Evolutionary conservation across 1,139 yeast species (phyloP).

Genomic region (Hemisphaericaspora lyxosophila): DNA sequence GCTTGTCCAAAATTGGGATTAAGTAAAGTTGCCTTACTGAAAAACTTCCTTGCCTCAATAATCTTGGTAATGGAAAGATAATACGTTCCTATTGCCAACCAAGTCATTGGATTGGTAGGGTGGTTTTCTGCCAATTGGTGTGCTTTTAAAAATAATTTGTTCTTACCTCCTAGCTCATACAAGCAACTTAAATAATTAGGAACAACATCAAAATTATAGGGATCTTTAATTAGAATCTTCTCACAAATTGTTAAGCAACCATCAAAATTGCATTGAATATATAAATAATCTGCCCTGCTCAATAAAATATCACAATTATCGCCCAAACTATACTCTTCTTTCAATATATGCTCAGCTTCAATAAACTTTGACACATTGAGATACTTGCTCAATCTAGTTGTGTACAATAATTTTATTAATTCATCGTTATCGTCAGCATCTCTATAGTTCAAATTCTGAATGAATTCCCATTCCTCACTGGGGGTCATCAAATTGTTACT

Average conservation of each 20-base stretch:
- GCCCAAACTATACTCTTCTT: slow-evolving; percentile 69
- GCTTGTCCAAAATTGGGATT: slow-evolving; percentile 94
- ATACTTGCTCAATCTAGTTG: slow-evolving; percentile 74
- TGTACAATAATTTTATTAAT: slow-evolving; percentile 71
- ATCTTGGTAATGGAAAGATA: slow-evolving; percentile 74
- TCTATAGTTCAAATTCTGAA: slow-evolving; percentile 66
- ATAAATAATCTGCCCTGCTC: slow-evolving; percentile 69
- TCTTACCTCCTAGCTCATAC: slow-evolving; percentile 80
- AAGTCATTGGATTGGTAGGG: slow-evolving; percentile 80
- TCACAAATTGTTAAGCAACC: slow-evolving; percentile 79
- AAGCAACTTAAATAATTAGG: slow-evolving; percentile 84
- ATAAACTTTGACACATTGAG: slow-evolving; percentile 57
- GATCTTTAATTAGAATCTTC: slow-evolving; percentile 58
- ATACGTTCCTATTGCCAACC: slow-evolving; percentile 92
- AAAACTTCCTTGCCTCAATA: slow-evolving; percentile 81
- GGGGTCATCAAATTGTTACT: slow-evolving; percentile 78
- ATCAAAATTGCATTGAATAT: slow-evolving; percentile 76
- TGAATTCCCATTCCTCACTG: slow-evolving; percentile 81
- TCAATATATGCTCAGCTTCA: slow-evolving; percentile 65
- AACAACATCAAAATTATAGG: slow-evolving; percentile 67
- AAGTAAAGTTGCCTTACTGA: slow-evolving; percentile 84
- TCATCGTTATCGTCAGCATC: slow-evolving; percentile 81
- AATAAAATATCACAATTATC: slow-evolving; percentile 69
- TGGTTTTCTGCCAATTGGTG: slow-evolving; percentile 86
- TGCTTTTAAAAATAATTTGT: slow-evolving; percentile 75